Percentiles rank a stretch among this genome's conserved stretches.
Conservation (phyloP, 2,329 filamentous ascomycete species). For the Harringtonia lauricola region DNA sequence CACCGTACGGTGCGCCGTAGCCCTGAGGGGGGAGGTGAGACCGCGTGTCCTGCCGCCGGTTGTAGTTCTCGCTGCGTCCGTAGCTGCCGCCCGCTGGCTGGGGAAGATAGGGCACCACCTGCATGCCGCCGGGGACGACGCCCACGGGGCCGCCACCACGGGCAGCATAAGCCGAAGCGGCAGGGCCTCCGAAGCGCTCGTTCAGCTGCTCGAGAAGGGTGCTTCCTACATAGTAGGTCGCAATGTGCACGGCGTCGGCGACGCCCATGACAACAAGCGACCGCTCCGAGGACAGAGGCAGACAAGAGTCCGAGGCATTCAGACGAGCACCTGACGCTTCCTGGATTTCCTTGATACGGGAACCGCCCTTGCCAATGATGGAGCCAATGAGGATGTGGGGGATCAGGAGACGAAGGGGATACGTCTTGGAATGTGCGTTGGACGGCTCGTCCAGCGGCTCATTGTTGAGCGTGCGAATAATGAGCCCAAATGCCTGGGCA, state of each 20-base stretch:
- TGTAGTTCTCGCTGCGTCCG: conserved; percentile 79
- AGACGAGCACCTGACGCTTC: conserved; percentile 92
- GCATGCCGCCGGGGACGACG: conserved; percentile 93
- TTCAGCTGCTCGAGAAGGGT: conserved; percentile 97
- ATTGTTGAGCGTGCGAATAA: conserved; percentile 96
- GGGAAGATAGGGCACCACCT: conserved; percentile 95
- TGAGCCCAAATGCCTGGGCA: conserved; percentile 79
- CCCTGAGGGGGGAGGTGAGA: conserved; percentile 63
- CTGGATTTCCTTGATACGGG: conserved; percentile 95
- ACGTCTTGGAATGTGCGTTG: conserved; percentile 90
- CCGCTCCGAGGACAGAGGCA: conserved; percentile 90
- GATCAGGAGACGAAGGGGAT: conserved; percentile 87
- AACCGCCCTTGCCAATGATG: conserved; percentile 95
- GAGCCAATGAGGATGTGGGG: conserved; percentile 96
- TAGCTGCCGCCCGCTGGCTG: conserved; percentile 89
- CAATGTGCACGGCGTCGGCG: conserved; percentile 96
- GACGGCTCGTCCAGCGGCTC: conserved; percentile 83
- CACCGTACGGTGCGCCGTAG: conserved; percentile 68
- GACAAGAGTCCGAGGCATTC: conserved; percentile 89
- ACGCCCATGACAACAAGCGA: conserved; percentile 98
- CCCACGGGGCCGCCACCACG: conserved; percentile 88
- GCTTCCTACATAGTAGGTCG: conserved; percentile 95
- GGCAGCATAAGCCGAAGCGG: conserved; percentile 94
- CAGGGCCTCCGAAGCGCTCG: conserved; percentile 89
- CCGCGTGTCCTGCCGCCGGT: conserved; percentile 62